Conservation (phyloP, 805 yeast genomes). For the Pichia ethanolica region DNA sequence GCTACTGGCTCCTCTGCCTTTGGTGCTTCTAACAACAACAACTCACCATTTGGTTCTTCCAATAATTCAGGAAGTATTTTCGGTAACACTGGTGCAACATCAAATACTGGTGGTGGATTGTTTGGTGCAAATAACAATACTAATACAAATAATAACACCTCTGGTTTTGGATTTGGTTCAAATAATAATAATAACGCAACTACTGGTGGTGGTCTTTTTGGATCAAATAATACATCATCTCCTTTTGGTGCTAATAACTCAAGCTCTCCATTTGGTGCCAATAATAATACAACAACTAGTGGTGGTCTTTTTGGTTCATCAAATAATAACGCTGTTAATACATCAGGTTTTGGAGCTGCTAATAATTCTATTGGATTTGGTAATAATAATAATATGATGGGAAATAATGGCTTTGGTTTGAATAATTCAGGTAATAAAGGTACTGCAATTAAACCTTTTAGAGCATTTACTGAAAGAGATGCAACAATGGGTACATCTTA, state of each 20-base stretch:
- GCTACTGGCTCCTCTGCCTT: not conserved
- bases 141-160: conserved; percentile 15
- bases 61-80: conserved; percentile 9
- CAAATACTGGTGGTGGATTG: conserved; percentile 13
- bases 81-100: not conserved
- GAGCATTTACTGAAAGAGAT: conserved; percentile 68
- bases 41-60: conserved; percentile 16
- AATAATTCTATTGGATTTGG: conserved; percentile 3
- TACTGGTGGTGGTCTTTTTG: conserved; percentile 25
- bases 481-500: conserved; percentile 45
- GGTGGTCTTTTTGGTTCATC: conserved; percentile 16
- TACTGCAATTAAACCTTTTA: conserved; percentile 58
- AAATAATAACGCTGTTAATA: conserved; percentile 10
- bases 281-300: conserved; percentile 15
- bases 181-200: conserved; percentile 3
- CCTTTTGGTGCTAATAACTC: conserved; percentile 30
- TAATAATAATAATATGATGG: conserved; percentile 1
- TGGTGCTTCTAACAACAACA: conserved; percentile 16
- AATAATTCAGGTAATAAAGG: conserved; percentile 44
- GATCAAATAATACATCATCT: conserved; percentile 15
- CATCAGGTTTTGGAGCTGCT: conserved; percentile 12
- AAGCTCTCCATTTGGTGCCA: conserved; percentile 15
- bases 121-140: conserved; percentile 17
- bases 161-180: conserved; percentile 9
- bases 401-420: conserved; percentile 26